These are phyloP conservation scores for Symbiodinium natans DNA, from an alignment of 73 alveolate species.

Conservation along the genomic window DNA sequence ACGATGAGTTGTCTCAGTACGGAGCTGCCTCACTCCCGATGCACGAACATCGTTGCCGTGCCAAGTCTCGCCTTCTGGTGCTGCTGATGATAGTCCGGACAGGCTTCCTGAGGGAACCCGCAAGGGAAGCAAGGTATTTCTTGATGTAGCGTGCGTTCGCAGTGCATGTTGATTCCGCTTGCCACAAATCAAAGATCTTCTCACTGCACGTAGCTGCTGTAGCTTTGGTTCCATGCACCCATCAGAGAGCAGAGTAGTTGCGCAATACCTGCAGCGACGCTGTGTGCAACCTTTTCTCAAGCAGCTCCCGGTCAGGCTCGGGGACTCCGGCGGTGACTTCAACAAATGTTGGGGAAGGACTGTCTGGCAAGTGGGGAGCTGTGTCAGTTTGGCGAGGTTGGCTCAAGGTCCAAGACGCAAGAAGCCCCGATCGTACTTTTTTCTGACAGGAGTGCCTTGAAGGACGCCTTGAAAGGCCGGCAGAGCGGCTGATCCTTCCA, in stretches of 20 bases:
- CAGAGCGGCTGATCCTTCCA: not conserved
- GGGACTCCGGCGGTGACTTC: constrained; percentile 62
- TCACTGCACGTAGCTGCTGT: not conserved
- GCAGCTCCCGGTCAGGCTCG: constrained; percentile 21
- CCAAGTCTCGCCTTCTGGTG: constrained; percentile 15
- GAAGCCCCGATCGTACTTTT: not conserved
- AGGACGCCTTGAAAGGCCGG: constrained; percentile 72
- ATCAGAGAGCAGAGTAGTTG: not conserved
- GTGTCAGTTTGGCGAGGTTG: not conserved
- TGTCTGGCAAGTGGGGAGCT: not conserved
- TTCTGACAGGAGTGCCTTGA: constrained; percentile 43
- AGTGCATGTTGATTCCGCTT: not conserved
- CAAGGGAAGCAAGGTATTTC: too few relatives aligned
- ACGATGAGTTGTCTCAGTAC: not conserved
- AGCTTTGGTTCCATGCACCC: not conserved
- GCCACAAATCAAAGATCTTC: not conserved
- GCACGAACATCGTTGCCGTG: not conserved
- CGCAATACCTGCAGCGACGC: not conserved
- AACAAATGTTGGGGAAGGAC: constrained; percentile 89
- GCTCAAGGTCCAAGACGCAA: not conserved
- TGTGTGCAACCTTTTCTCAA: not conserved
- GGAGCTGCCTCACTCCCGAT: not conserved
- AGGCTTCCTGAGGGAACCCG: not conserved
- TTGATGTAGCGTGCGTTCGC: too few relatives aligned
- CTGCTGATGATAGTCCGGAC: constrained; percentile 44